Percentiles rank a stretch among this genome's conserved stretches.
These are phyloP conservation scores for Yamadazyma sp. DNA, from an alignment of 1,139 yeast species.

Conservation along the genomic window DNA sequence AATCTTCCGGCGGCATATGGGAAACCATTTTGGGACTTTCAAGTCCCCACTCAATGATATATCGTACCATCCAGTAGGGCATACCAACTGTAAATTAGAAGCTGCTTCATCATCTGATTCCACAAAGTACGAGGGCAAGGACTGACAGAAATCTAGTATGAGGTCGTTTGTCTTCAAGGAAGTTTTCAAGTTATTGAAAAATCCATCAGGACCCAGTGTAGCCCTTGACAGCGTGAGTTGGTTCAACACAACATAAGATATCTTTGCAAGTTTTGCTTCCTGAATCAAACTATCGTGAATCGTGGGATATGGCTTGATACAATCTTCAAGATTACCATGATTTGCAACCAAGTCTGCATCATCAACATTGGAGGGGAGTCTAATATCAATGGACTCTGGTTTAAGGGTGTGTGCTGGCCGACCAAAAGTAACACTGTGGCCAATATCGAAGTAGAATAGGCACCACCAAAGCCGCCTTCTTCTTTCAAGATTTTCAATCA, in stretches of 20 bases:
- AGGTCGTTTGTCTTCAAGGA: neutral
- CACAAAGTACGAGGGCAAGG: conserved; percentile 1
- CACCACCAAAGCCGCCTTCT: conserved; percentile 12
- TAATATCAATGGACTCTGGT: conserved; percentile 7
- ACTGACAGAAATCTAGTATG: neutral
- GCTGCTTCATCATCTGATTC: neutral
- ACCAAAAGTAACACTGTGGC: conserved; percentile 11
- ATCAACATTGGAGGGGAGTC: conserved; percentile 5
- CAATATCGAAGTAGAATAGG: conserved; percentile 10
- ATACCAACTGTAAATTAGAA: neutral
- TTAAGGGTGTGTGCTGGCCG: conserved; percentile 8
- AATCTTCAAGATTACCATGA: neutral
- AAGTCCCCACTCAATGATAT: conserved; percentile 2
- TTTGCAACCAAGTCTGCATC: neutral
- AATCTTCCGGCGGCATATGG: conserved; percentile 3
- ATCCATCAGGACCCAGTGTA: neutral
- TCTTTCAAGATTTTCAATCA: conserved; percentile 7
- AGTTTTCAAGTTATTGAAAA: neutral
- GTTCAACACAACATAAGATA: conserved; percentile 1
- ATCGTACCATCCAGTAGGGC: conserved; percentile 3
- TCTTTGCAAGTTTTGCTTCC: conserved; percentile 1
- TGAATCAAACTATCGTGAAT: conserved; percentile 3
- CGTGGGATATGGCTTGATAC: neutral
- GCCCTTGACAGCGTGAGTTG: neutral
- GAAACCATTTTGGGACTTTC: conserved; percentile 3